phyloP scores from a whole-genome alignment of 768 basidiomycete genomes.

The Boletellus ananiceps region DNA sequence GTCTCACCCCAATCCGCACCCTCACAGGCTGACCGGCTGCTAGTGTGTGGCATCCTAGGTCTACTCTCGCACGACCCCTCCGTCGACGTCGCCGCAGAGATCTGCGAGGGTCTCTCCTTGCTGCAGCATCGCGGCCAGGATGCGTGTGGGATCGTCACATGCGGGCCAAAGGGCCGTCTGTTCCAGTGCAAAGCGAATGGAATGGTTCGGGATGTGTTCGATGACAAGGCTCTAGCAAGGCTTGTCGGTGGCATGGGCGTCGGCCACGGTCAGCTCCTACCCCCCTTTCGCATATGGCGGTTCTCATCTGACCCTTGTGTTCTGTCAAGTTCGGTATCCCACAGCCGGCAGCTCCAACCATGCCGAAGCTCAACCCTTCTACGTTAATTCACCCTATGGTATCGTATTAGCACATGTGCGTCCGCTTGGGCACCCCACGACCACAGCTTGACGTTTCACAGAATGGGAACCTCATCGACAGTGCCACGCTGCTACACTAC shows the following conservation, averaged over 20 bases:
- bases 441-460: constrained; percentile 30
- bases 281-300: background rate
- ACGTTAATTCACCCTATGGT: constrained; percentile 99
- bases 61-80: constrained; percentile 76
- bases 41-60: constrained; percentile 92
- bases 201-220: constrained; percentile 98
- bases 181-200: constrained; percentile 99
- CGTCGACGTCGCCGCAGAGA: constrained; percentile 76
- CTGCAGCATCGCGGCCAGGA: constrained; percentile 98
- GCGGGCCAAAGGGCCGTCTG: constrained; percentile 90
- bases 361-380: constrained; percentile 98
- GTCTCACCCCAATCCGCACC: constrained; percentile 9
- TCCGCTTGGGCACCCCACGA: constrained; percentile 6
- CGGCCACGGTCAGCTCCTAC: constrained; percentile 72
- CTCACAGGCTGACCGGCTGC: constrained; percentile 6
- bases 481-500: constrained; percentile 75
- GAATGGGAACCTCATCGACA: constrained; percentile 99
- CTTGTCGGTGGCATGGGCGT: constrained; percentile 95
- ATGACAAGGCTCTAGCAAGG: constrained; percentile 66
- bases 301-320: constrained; percentile 9
- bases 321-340: constrained; percentile 80
- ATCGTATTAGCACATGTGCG: constrained; percentile 96
- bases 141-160: constrained; percentile 96
- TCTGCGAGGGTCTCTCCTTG: constrained; percentile 91
- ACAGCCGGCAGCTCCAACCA: constrained; percentile 97